phyloP scores from a whole-genome alignment of 1,284 basidiomycete species.

The Tylopilus sp. region DNA sequence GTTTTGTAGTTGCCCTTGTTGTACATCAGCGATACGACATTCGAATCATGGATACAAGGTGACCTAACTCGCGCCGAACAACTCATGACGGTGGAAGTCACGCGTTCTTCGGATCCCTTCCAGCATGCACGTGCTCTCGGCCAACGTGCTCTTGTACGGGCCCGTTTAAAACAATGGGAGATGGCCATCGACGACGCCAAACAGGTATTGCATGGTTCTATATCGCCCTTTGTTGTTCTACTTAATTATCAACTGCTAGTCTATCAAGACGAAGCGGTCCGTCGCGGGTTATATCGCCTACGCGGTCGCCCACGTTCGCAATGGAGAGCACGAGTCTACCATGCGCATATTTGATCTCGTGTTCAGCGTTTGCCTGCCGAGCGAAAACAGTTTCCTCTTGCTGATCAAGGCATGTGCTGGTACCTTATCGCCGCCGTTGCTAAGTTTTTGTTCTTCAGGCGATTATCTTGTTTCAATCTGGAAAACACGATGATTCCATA shows the following conservation, averaged over 20 bases:
- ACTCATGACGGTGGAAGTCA: background rate
- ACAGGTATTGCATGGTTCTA: background rate
- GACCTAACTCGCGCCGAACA: background rate
- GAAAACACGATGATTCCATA: background rate
- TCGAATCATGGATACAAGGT: background rate
- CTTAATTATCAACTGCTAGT: background rate
- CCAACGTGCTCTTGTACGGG: background rate
- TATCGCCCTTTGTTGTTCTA: background rate
- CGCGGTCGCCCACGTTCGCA: background rate
- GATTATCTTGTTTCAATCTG: constrained; percentile 1
- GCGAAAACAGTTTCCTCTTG: constrained; percentile 1
- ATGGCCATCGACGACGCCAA: background rate
- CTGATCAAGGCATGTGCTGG: constrained; percentile 7
- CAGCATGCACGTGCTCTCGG: background rate
- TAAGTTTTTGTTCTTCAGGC: background rate
- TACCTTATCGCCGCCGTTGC: background rate
- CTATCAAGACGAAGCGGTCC: constrained; percentile 2
- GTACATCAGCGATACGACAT: background rate
- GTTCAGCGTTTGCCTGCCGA: background rate
- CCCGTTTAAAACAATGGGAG: background rate
- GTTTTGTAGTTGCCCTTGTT: background rate
- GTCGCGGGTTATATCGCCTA: constrained; percentile 3
- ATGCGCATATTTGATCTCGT: constrained; percentile 5
- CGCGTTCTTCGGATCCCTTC: background rate
- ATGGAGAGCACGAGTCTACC: background rate